These are phyloP conservation scores for Claviceps pazoutovae DNA, from an alignment of 2,329 filamentous ascomycete species.

Conservation along the genomic window DNA sequence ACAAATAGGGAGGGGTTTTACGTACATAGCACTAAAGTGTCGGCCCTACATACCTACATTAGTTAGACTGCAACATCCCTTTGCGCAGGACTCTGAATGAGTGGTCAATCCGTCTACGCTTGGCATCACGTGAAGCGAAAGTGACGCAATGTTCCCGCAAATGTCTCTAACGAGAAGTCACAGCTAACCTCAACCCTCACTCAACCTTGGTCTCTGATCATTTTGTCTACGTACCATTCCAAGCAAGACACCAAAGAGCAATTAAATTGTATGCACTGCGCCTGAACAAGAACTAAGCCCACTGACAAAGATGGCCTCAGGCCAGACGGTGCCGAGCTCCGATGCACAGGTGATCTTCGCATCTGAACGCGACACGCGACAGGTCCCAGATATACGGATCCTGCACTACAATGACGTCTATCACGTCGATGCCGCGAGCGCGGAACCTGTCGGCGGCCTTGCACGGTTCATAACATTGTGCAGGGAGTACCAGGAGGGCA, in stretches of 20 bases:
- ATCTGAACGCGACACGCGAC: conserved; percentile 18
- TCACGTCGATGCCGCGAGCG: conserved; percentile 62
- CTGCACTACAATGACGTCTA: conserved; percentile 93
- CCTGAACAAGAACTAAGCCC: background rate
- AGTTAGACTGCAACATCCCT: too few relatives aligned
- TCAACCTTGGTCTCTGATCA: too few relatives aligned
- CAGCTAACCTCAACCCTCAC: background rate
- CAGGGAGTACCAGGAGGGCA: conserved; percentile 55
- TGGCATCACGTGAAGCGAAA: conserved; percentile 2
- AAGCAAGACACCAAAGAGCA: background rate
- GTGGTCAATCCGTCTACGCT: background rate
- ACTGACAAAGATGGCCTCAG: background rate
- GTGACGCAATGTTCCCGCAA: background rate
- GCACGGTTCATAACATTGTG: conserved; percentile 67
- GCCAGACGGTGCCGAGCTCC: conserved; percentile 10
- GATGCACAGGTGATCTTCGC: conserved; percentile 14
- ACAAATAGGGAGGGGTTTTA: too few relatives aligned
- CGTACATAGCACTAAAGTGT: too few relatives aligned
- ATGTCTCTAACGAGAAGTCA: background rate
- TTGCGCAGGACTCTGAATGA: background rate
- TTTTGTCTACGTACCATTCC: background rate
- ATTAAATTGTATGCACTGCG: background rate
- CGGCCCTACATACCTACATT: too few relatives aligned
- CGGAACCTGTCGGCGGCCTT: conserved; percentile 71
- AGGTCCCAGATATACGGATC: conserved; percentile 53